Evolutionary conservation across 345 rosid genomes (phyloP), one percentile per base, ranked within the genome.

Genomic region (Rubroshorea leprosula): DNA sequence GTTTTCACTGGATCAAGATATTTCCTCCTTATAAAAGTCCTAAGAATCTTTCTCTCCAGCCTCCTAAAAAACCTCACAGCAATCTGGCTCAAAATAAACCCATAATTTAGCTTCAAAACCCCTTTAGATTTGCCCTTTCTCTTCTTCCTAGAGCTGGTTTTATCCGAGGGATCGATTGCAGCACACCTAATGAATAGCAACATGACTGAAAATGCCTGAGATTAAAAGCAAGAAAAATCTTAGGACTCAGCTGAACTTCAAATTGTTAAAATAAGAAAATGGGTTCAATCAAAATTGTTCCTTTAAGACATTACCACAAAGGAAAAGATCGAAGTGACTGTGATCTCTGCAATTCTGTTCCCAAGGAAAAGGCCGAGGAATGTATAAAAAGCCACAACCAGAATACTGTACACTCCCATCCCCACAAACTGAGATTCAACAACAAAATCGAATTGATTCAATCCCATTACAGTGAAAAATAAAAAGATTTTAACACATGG

Each of bases 81-180:
- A 51, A 93, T 72, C 78, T 93, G 97, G 63, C 82, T 80, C 55
- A 93, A 58, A 44, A 93, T 69, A 65, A 83, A 83, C 47, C 96
- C 85, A 68, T 79, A 75, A 65, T 85, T 89, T 53, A 93, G 72
- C 69, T 81, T 80, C 58, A 74, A 63, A 27, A 73, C 59, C 62
- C 83, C 84, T 57, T 71, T 79, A 15, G 82, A 69, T 66, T 76
- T 80, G 26, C 71, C 67, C 27, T 35, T 79, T 65, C 64, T 83
- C 81, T 63, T 89, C 83, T 73, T 87, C 69, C 68, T 85, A 38
- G 74, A 77, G 66, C 87, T 78, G 69, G 90, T 82, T 51, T 76
- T 93, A 71, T 93, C 99, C 7, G 95, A 85, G 0, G 99, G 96
- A 58, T 93, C 92, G n/a, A 82, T 89, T 5, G 95, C 88, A 0